A percentile compares a stretch with the other conserved stretches of the same genome.
These are phyloP conservation scores for Reticulascus tulasneorum DNA, from an alignment of 2,329 filamentous ascomycete species.

Conservation along the genomic window DNA sequence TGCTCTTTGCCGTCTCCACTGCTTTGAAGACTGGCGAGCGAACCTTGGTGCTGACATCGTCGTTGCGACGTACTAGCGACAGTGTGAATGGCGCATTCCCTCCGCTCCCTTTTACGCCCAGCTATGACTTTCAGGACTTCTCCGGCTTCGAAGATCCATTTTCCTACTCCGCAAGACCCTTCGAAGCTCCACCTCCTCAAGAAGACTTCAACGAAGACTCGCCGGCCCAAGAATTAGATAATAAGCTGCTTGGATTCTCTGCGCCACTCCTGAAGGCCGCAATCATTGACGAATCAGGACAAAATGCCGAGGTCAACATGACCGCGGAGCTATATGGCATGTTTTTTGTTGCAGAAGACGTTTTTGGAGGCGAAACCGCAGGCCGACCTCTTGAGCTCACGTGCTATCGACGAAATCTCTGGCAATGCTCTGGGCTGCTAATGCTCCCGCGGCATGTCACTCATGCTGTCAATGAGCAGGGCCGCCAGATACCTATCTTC, in stretches of 20 bases:
- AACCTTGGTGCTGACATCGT: neutral
- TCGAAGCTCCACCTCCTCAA: constrained; percentile 38
- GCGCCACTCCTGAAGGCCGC: constrained; percentile 56
- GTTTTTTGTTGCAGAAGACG: constrained; percentile 83
- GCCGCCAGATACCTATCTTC: constrained; percentile 71
- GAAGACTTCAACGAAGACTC: constrained; percentile 42
- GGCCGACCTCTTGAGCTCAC: constrained; percentile 74
- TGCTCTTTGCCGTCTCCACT: neutral
- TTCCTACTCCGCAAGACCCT: constrained; percentile 49
- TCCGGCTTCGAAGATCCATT: constrained; percentile 65
- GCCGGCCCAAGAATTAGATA: constrained; percentile 56
- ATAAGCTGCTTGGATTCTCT: constrained; percentile 73
- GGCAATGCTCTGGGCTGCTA: constrained; percentile 88
- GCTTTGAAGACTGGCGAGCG: constrained; percentile 11
- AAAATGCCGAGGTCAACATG: constrained; percentile 58
- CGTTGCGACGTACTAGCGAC: constrained; percentile 25
- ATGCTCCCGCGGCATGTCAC: constrained; percentile 70
- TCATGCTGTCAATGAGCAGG: constrained; percentile 68
- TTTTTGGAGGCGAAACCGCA: constrained; percentile 58
- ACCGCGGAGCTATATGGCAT: constrained; percentile 78
- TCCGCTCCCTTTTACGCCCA: constrained; percentile 50
- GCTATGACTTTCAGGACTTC: constrained; percentile 59
- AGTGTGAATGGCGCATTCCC: constrained; percentile 38
- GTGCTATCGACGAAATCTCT: constrained; percentile 91
- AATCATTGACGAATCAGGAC: constrained; percentile 62